These are phyloP conservation scores for Alternaria dauci DNA, from an alignment of 2,329 filamentous ascomycete species.

Conservation along the genomic window DNA sequence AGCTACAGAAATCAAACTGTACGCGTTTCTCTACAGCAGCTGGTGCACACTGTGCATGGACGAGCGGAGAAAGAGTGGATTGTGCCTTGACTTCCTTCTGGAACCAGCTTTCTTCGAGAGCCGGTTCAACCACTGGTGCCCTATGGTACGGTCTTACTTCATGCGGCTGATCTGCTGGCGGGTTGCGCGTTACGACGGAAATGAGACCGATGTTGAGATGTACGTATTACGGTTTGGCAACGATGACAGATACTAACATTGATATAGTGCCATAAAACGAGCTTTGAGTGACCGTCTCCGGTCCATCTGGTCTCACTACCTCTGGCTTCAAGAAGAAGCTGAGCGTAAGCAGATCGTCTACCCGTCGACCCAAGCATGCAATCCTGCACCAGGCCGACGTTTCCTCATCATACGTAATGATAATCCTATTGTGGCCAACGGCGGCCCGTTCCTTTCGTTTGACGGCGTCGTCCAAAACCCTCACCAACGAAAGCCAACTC, in stretches of 20 bases:
- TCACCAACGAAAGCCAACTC: conserved; percentile 45
- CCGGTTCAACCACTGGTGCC: conserved; percentile 93
- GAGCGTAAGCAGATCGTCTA: conserved; percentile 64
- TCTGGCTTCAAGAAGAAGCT: conserved; percentile 75
- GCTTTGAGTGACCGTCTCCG: conserved; percentile 73
- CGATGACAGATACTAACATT: conserved; percentile 22
- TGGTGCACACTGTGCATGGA: conserved; percentile 78
- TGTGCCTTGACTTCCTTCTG: conserved; percentile 80
- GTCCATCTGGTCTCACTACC: conserved; percentile 79
- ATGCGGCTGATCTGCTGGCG: conserved; percentile 92
- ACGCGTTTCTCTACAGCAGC: conserved; percentile 80
- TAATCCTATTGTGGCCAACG: conserved; percentile 62
- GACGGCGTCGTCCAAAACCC: conserved; percentile 63
- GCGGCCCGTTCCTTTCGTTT: conserved; percentile 68
- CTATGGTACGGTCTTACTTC: conserved; percentile 92
- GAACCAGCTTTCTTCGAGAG: conserved; percentile 77
- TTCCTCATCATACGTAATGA: conserved; percentile 91
- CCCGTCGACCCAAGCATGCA: conserved; percentile 81
- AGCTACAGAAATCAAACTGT: conserved; percentile 85
- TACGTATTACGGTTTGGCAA: conserved; percentile 56
- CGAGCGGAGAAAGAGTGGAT: conserved; percentile 69
- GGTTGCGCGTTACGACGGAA: conserved; percentile 77
- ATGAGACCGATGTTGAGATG: conserved; percentile 70
- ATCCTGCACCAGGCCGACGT: conserved; percentile 82
- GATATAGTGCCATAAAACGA: conserved; percentile 71